phyloP scores from a whole-genome alignment of 139 green algal species.

The Deuterostichococcus epilithicus region DNA sequence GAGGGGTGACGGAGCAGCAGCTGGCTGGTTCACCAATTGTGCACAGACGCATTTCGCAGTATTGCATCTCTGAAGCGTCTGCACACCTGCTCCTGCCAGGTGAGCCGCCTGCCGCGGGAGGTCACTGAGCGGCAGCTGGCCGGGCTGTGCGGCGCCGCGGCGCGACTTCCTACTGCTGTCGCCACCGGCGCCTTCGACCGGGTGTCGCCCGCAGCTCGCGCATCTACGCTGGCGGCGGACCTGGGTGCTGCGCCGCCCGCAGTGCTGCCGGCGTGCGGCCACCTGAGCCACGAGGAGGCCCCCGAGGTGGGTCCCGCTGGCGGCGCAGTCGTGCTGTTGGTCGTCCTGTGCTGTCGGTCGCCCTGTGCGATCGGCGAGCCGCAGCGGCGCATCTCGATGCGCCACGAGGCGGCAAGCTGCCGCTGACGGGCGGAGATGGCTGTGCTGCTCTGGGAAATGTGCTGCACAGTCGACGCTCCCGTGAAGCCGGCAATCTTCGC shows the following conservation, averaged over 20 bases:
- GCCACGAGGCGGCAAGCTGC: too few relatives aligned
- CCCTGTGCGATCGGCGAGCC: too few relatives aligned
- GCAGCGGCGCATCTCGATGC: too few relatives aligned
- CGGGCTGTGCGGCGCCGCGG: background rate
- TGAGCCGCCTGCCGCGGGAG: conserved; percentile 4
- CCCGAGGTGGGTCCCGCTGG: too few relatives aligned
- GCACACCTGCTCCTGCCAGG: conserved; percentile 4
- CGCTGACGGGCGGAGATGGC: too few relatives aligned
- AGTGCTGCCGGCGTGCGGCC: conserved; percentile 62
- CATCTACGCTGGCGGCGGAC: background rate
- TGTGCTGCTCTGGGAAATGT: too few relatives aligned
- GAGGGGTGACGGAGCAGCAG: too few relatives aligned
- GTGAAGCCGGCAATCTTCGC: too few relatives aligned
- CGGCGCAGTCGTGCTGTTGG: too few relatives aligned
- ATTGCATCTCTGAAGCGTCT: background rate
- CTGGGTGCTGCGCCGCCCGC: conserved; percentile 21
- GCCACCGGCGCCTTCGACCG: conserved; percentile 44
- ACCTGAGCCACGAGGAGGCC: conserved; percentile 72
- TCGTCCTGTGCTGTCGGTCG: too few relatives aligned
- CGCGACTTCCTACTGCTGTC: background rate
- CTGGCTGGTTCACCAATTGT: conserved; percentile 2
- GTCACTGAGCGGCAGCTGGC: conserved; percentile 9
- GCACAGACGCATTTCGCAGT: background rate
- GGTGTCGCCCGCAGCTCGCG: conserved; percentile 10
- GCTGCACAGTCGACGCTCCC: too few relatives aligned